Conservation (phyloP, 345 rosid species). For the Populus pruinosa region DNA sequence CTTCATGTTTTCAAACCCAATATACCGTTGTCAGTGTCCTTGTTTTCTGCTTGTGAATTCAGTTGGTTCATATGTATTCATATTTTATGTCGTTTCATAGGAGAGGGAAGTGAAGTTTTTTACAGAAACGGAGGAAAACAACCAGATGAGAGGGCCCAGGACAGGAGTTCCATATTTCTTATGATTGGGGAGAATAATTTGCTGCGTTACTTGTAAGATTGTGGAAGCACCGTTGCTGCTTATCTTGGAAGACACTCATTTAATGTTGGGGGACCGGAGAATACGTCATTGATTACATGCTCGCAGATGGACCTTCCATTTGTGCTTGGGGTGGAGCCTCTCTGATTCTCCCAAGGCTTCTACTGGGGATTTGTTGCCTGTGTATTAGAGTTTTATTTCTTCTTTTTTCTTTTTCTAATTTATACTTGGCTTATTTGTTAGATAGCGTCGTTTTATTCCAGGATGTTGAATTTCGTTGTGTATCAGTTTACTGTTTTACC, state of each 20-base stretch:
- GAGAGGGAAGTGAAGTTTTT: constrained; percentile 98
- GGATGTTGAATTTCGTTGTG: not conserved
- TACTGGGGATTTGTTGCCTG: constrained; percentile 17
- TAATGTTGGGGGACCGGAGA: constrained; percentile 8
- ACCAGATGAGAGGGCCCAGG: constrained; percentile 99
- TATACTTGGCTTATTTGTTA: constrained; percentile 6
- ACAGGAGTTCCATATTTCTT: constrained; percentile 97
- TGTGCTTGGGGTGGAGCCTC: constrained; percentile 16
- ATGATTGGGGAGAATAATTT: constrained; percentile 29
- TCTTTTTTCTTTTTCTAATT: not conserved
- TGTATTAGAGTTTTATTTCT: constrained; percentile 19
- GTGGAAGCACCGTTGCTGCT: constrained; percentile 13
- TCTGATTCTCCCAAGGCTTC: constrained; percentile 18
- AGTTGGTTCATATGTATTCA: not conserved
- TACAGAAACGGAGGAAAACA: constrained; percentile 98
- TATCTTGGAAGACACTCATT: constrained; percentile 7
- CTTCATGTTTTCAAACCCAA: not conserved
- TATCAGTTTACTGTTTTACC: not conserved
- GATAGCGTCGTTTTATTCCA: constrained; percentile 1
- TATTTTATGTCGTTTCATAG: constrained; percentile 31
- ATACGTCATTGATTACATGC: constrained; percentile 7
- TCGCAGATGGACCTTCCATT: constrained; percentile 22
- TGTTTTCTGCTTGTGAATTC: not conserved
- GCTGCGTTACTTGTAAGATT: constrained; percentile 24
- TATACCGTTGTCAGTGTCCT: not conserved